A percentile compares a stretch with the other conserved stretches of the same genome.
Evolutionary conservation across 495 filamentous ascomycete genomes (phyloP).

Genomic region (Penicillium psychrofluorescens): DNA sequence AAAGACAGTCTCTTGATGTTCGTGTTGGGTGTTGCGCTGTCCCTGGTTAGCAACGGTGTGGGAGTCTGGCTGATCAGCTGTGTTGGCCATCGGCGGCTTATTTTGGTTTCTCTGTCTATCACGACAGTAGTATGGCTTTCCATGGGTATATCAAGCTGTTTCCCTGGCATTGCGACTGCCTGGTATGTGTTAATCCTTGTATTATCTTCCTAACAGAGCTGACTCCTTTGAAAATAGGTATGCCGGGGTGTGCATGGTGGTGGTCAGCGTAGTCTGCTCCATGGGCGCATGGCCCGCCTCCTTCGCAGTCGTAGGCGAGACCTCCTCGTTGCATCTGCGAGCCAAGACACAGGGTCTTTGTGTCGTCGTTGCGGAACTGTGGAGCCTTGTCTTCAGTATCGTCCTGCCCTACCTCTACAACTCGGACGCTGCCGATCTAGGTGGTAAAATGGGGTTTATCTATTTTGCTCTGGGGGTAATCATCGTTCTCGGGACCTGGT

Average conservation of each 20-base stretch:
- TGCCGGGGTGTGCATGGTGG: conserved; percentile 17
- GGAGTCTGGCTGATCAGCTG: conserved; percentile 19
- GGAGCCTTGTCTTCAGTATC: conserved; percentile 10
- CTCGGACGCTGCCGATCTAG: conserved; percentile 13
- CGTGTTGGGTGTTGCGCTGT: conserved; percentile 20
- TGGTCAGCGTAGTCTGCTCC: conserved; percentile 14
- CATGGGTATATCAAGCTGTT: conserved; percentile 26
- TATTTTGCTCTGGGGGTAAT: conserved; percentile 11
- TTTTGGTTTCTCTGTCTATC: conserved; percentile 11
- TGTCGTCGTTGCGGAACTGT: conserved; percentile 11
- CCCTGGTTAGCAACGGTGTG: conserved; percentile 18
- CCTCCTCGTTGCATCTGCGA: conserved; percentile 17
- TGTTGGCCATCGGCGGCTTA: conserved; percentile 17
- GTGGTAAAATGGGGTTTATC: conserved; percentile 18
- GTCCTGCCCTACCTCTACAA: conserved; percentile 20
- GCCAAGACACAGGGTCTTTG: conserved; percentile 15
- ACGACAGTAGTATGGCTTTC: conserved; percentile 18
- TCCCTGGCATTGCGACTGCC: conserved; percentile 12
- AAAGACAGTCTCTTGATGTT: conserved; percentile 20
- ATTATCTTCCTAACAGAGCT: background rate
- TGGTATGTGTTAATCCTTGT: conserved; percentile 13
- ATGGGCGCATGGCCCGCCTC: conserved; percentile 25
- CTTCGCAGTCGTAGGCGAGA: conserved; percentile 12
- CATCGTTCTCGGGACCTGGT: conserved; percentile 3
- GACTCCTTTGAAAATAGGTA: conserved; percentile 13